Conservation (phyloP, 108 stramenopile genomes). For the Fistulifera pelliculosa region DNA sequence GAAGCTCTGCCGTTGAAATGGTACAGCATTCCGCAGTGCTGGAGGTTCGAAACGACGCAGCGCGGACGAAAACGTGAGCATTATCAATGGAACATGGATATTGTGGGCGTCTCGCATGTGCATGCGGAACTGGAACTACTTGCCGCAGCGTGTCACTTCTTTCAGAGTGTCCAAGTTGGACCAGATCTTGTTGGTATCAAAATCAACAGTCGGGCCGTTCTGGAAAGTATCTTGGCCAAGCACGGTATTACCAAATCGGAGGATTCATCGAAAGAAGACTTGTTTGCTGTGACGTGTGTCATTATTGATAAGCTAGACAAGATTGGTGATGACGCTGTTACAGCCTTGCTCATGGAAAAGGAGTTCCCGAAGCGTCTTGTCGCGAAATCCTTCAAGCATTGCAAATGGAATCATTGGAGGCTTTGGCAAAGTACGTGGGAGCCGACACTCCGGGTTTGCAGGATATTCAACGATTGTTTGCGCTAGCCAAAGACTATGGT, state of each 20-base stretch:
- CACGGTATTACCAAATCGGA: conserved; percentile 69
- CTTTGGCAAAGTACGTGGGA: conserved; percentile 64
- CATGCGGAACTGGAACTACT: conserved; percentile 92
- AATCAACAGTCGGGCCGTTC: conserved; percentile 84
- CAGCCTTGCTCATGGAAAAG: conserved; percentile 59
- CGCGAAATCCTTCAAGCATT: conserved; percentile 70
- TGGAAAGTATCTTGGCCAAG: conserved; percentile 80
- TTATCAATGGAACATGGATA: conserved; percentile 98
- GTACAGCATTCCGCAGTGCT: conserved; percentile 92
- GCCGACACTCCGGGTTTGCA: conserved; percentile 65
- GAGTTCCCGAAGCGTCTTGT: conserved; percentile 39
- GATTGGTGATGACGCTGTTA: conserved; percentile 82
- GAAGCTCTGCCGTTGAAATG: conserved; percentile 88
- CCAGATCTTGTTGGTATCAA: conserved; percentile 93
- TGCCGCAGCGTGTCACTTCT: conserved; percentile 81
- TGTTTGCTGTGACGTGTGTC: conserved; percentile 91
- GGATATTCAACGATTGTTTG: conserved; percentile 74
- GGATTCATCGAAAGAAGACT: conserved; percentile 40
- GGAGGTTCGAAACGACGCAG: conserved; percentile 95
- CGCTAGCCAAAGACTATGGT: conserved; percentile 73
- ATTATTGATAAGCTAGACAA: conserved; percentile 98
- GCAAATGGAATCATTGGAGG: conserved; percentile 70
- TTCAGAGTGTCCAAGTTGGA: conserved; percentile 73
- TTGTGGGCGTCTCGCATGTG: conserved; percentile 81
- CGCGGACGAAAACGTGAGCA: conserved; percentile 93